Evolutionary conservation across 495 filamentous ascomycete genomes (phyloP), one percentile per base, ranked within the genome.

Genomic region (Paragyromitra xinjiangensis): DNA sequence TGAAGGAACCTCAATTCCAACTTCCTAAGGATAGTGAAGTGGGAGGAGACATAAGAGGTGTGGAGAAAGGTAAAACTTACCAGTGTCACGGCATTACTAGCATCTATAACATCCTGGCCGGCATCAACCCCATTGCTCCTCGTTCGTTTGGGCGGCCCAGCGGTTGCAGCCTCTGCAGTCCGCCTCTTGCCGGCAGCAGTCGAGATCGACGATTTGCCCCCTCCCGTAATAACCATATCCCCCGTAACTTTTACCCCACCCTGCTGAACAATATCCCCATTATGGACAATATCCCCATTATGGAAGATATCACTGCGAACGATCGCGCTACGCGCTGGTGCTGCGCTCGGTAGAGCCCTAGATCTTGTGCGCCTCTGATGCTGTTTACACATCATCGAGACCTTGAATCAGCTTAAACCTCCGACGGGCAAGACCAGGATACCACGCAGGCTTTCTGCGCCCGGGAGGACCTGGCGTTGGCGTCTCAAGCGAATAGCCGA

Each of bases 341-440:
- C 48, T 19, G 14, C 48, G 5, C 16, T 19, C 16, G n/a, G 14
- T 6, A 0, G 14, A 7, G 6, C 40, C 3, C 22, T 64, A 11
- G 14, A 16, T 12, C 6, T 1, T 8, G 22, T n/a, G 11, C 62
- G 40, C 40, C 62, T 64, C 9, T n/a, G 24, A 29, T 50, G 22
- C 63, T 65, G 29, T 34, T 44, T 24, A 6, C 59, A 24, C 37
- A 14, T 11, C 39, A 62, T 37, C 16, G 9, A 44, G 12, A 14
- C 6, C 44, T 11, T 24, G 3, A 29, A 26, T n/a, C 42, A 37
- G 19, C 19, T 22, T 22, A 22, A 22, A 11, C 63, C 24, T 16
- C 63, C 42, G 24, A 34, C 63, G 12, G 48, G 42, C 63, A 65
- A 65, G 39, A 50, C 42, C 42, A 65, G 63, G n/a, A 8, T 65